phyloP scores from a whole-genome alignment of 2,329 filamentous ascomycete species.

The Aspergillus sp. region DNA sequence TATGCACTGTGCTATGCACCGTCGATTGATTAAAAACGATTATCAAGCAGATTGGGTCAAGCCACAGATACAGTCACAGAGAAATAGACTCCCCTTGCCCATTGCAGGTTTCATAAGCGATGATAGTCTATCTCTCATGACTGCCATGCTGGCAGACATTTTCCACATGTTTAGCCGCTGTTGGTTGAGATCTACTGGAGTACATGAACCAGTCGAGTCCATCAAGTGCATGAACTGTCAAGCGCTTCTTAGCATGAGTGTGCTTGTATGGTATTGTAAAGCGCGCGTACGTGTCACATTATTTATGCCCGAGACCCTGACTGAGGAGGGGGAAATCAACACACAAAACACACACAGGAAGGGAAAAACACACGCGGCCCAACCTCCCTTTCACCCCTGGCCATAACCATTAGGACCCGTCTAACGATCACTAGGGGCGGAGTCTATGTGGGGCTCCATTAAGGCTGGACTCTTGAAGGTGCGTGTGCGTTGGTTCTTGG shows the following conservation, averaged over 20 bases:
- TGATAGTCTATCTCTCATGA: background rate
- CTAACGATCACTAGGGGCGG: constrained; percentile 18
- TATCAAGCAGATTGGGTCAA: background rate
- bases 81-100: background rate
- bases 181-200: constrained; percentile 3
- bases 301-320: constrained; percentile 1
- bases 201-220: background rate
- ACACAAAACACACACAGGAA: background rate
- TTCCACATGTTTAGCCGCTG: constrained; percentile 11
- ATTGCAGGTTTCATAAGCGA: background rate
- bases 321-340: background rate
- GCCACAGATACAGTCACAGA: background rate
- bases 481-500: background rate
- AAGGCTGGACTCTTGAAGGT: constrained; percentile 13
- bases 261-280: background rate
- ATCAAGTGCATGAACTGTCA: background rate
- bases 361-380: constrained; percentile 10
- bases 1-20: background rate
- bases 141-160: constrained; percentile 11
- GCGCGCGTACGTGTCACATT: background rate
- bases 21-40: background rate
- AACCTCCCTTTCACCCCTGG: constrained; percentile 16
- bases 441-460: constrained; percentile 15
- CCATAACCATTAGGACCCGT: constrained; percentile 13
- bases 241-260: no score